Evolutionary conservation across 495 filamentous ascomycete species (phyloP), one percentile per base, ranked within the genome.

Genomic region (Talaromyces ruber): DNA sequence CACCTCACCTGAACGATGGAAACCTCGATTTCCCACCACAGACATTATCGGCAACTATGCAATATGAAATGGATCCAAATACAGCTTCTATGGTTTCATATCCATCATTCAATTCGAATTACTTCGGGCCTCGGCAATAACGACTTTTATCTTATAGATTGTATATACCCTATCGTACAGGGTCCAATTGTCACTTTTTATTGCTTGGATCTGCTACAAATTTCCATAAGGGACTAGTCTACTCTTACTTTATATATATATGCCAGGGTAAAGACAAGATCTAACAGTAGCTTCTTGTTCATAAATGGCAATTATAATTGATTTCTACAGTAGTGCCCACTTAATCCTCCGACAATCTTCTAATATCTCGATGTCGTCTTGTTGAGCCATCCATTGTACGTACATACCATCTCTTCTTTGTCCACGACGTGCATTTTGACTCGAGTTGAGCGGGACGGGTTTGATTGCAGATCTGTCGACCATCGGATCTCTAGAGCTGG

Each of bases 1-100:
- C 65, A 12, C 65, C 65, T 29, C 59, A 64, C 21, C 34, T 62
- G 39, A 65, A 65, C 37, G 56, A 64, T 34, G 65, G 65, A 22
- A 58, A 67, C 21, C 16, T 67, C 16, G 56, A 67, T 53, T 53
- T 67, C 24, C 29, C 59, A 8, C 60, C 60, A n/a, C 60, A 62
- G 12, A 32, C 59, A 14, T 11, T 62, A 6, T 47, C 50, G 11
- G 29, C 22, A 1, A 57, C 50, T 16, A 57, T 56, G 21, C 53
- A 50, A 9, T 45, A 32, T 29, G 51, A 32, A 21, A 62, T 62
- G 30, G 51, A 39, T 16, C 39, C 51, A n/a, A 57, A 57, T 24
- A 22, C 43, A 11, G 21, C 21, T 24, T 47, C 59, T 11, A 50
- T 32, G 28, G 29, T 47, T 30, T 22, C 43, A 28, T 60, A 60